Base-by-base conservation (phyloP, 2,329 filamentous ascomycete species). In the Penicillium sp. region DNA sequence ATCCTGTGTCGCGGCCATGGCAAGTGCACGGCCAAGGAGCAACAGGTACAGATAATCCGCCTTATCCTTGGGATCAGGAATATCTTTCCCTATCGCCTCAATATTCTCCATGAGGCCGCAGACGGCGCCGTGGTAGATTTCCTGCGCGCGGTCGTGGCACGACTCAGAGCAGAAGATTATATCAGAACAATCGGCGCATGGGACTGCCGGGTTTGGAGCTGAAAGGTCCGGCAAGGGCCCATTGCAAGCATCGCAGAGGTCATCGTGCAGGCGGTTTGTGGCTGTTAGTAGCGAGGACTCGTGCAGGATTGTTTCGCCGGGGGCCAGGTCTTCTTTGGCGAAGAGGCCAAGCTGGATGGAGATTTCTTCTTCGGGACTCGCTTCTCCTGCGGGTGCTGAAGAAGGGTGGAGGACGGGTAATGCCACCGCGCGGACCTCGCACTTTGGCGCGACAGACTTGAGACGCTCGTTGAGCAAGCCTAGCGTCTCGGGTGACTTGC, bases 231-330 rank as follows among this genome's bases (percentile, higher is more conserved):
- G 91, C 6, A 96, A 84, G 26, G 87, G 86, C 7, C 85, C 84
- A 70, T 92, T 92, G 76, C 94, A 98, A 15, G 93, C 93, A 76
- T 98, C 94, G 76, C 94, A 98, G 31, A 94, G 85, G 5, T 90
- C 84, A 65, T 96, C 93, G 73, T 96, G 92, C 13, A 95, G 85
- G 31, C 92, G 88, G 73, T 95, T 95, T 69, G 94, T 95, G 50
- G 92, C 93, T 2, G 93, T 97, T 46, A 99, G 81, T 7, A 97
- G 85, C 8, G 93, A 95, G 64, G 90, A 91, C 73, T 99, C 95
- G 52, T 86, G 82, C 31, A 99, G 84, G 2, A 97, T 88, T 6
- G 85, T 82, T 74, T 96, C 91, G 9, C 91, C 91, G 0, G 92
- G 87, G 0, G 82, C 79, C 44, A 98, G 91, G 67, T 96, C 89